Evolutionary conservation across 352 stramenopile species (phyloP), one percentile per base, ranked within the genome.

Genomic region (Paralagenidium karlingii): DNA sequence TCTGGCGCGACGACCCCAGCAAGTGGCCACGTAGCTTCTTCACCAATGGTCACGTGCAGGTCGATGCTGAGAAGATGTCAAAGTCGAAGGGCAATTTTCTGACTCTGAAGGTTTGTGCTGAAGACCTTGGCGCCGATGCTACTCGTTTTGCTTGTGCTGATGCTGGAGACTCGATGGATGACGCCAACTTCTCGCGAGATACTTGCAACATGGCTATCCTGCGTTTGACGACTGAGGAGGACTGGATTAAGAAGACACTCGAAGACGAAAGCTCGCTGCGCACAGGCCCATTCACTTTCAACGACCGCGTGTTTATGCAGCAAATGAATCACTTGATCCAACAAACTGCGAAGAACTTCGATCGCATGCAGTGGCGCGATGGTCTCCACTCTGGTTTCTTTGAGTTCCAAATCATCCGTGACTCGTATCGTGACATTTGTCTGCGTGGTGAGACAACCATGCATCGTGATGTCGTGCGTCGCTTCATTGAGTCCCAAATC

Each of bases 1-100:
- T 99, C 50, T 99, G 95, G 96, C 88, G 96, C 38, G 87, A 99
- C 47, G 85, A 98, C 48, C 88, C 94, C 26, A 77, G 87, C 34
- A 87, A 98, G 51, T 99, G 96, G 96, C 96, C 96, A 8, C 81
- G 84, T 45, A 81, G 87, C 15, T 98, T 98, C 63, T 99, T 98
- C 66, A 98, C 89, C 40, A 99, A 99, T 60, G 96, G 96, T 20
- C 94, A 99, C 69, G 71, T 99, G 27, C 80, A 84, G 34, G 73
- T 96, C 22, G 94, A 99, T 50, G 94, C 89, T 6, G 90, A 98
- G 65, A 99, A 99, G 68, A 99, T 99, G 96, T 97, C 84, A 37
- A 99, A 99, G 78, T 98, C 86, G 5, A 94, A 93, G 59, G 96
- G 96, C 27, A 99, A 99, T 69, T 99, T 99, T 61, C 60, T 99